Evolutionary conservation across 2,329 filamentous ascomycete species (phyloP).

Genomic region (Didymella segeticola): DNA sequence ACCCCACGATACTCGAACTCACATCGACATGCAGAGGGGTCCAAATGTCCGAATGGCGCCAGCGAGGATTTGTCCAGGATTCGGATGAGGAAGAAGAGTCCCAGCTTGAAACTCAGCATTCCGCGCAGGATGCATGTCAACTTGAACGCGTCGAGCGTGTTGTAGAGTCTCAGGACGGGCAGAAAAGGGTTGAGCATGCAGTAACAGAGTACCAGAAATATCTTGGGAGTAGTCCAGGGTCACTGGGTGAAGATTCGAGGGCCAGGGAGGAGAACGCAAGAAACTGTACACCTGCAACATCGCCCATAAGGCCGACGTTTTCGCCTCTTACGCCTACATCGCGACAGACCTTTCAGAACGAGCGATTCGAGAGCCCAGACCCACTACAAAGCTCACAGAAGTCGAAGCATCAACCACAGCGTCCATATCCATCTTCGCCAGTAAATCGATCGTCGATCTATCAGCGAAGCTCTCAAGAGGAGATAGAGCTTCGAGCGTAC

Average conservation of each 20-base stretch:
- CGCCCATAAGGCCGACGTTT: conserved; percentile 16
- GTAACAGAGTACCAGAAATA: background rate
- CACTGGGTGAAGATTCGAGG: background rate
- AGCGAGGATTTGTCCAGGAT: conserved; percentile 58
- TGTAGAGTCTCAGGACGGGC: conserved; percentile 2
- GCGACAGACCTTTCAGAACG: conserved; percentile 1
- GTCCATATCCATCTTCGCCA: conserved; percentile 10
- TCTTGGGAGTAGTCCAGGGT: background rate
- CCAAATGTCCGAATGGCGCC: conserved; percentile 59
- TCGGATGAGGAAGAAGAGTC: conserved; percentile 57
- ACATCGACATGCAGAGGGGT: conserved; percentile 44
- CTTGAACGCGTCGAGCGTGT: conserved; percentile 32
- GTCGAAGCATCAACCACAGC: conserved; percentile 7
- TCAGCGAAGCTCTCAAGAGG: conserved; percentile 10
- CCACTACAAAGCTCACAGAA: conserved; percentile 31
- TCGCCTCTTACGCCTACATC: conserved; percentile 31
- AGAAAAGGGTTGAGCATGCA: background rate
- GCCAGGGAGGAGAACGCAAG: background rate
- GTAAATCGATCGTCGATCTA: conserved; percentile 5
- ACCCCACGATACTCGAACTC: conserved; percentile 23
- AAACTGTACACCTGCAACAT: conserved; percentile 9
- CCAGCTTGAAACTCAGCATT: conserved; percentile 36
- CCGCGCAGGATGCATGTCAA: conserved; percentile 19
- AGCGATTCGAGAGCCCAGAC: conserved; percentile 41
- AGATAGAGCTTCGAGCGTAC: conserved; percentile 12